phyloP scores from a whole-genome alignment of 176 grass and related monocot species.

The Zoysia japonica region DNA sequence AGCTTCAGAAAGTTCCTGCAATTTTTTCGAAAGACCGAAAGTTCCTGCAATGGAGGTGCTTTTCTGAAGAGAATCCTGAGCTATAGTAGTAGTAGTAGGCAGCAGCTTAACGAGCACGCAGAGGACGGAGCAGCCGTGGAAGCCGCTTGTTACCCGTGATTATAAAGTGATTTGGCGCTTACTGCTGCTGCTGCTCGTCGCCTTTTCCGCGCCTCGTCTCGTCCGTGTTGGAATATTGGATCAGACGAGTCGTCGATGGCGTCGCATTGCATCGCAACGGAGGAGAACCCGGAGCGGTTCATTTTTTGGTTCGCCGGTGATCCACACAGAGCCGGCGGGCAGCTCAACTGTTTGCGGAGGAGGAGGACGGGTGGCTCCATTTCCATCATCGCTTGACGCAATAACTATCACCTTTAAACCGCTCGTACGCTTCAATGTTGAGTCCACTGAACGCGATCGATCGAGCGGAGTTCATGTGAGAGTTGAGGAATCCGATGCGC shows the following conservation, averaged over 20 bases:
- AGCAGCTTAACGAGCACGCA: background rate
- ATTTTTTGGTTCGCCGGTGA: too few relatives aligned
- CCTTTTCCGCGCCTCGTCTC: background rate
- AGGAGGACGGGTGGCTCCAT: background rate
- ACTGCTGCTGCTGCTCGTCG: background rate
- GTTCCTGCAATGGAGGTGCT: too few relatives aligned
- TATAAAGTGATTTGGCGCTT: background rate
- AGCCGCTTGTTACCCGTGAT: constrained; percentile 24
- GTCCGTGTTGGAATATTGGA: constrained; percentile 9
- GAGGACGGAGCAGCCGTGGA: constrained; percentile 27
- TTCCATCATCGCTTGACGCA: constrained; percentile 13
- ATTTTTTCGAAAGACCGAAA: too few relatives aligned
- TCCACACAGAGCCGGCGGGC: constrained; percentile 26
- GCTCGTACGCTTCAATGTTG: background rate
- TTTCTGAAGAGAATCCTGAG: too few relatives aligned
- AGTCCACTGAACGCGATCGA: constrained; percentile 30
- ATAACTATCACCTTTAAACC: constrained; percentile 37
- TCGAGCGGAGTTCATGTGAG: constrained; percentile 42
- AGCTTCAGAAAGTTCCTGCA: too few relatives aligned
- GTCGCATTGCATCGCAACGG: constrained; percentile 13
- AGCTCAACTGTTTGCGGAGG: background rate
- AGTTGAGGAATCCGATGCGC: constrained; percentile 54
- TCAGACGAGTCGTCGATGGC: background rate
- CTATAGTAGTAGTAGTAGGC: background rate
- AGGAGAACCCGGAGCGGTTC: too few relatives aligned